A percentile compares a stretch with the other conserved stretches of the same genome.
Conservation (phyloP, 345 rosid genomes). For the Firmiana major region DNA sequence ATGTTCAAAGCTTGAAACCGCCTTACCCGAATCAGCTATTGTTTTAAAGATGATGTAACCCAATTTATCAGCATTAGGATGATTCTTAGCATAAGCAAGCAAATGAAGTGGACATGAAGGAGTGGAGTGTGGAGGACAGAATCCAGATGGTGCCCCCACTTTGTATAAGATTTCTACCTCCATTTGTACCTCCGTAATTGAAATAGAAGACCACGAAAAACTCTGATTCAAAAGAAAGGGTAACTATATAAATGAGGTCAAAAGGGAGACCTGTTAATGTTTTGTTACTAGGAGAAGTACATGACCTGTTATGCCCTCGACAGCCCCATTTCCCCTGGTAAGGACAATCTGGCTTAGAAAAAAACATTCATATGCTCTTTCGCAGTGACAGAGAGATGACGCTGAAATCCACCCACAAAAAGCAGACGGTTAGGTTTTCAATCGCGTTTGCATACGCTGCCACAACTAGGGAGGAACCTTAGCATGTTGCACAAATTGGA, state of each 20-base stretch:
- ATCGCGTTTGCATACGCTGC: conserved; percentile 7
- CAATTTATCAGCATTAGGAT: not conserved
- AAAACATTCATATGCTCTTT: not conserved
- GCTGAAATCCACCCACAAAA: conserved; percentile 13
- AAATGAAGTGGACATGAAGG: not conserved
- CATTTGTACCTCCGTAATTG: not conserved
- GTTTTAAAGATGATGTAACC: not conserved
- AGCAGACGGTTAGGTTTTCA: not conserved
- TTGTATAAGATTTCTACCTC: not conserved
- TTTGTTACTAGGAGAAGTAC: not conserved
- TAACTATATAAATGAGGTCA: not conserved
- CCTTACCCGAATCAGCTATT: not conserved
- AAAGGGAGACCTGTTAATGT: not conserved
- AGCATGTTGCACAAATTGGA: not conserved
- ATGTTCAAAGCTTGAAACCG: not conserved
- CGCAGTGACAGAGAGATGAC: not conserved
- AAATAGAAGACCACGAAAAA: not conserved
- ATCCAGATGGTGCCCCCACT: not conserved
- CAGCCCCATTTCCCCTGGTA: not conserved
- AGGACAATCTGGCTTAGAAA: conserved; percentile 1
- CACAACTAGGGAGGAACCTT: not conserved
- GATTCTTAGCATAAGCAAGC: not conserved
- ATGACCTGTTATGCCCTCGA: not conserved
- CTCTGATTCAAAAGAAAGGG: not conserved
- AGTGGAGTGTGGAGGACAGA: not conserved